Base-by-base conservation (phyloP, 306 rosid species). In the Trifolium dubium region DNA sequence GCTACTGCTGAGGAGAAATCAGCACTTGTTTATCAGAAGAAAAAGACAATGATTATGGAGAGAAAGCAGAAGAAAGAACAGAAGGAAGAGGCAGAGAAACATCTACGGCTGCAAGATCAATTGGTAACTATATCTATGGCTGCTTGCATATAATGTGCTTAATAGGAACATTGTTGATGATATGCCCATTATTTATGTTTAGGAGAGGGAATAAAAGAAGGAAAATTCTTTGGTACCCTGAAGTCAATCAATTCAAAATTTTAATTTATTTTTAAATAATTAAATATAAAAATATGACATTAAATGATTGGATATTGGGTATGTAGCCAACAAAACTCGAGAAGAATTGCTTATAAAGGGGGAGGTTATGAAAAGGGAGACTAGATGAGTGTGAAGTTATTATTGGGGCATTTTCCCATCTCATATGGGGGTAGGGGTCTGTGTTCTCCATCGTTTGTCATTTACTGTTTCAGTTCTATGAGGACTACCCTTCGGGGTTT, bases 21-120 rank as follows among this genome's bases (percentile, higher is more conserved):
- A n/a, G 98, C 97, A 0, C 92, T 90, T 77, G 84, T 83, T 60
- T 95, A 90, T 82, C 96, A 90, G 88, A 90, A 89, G 80, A 95
- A 92, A 59, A 90, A 88, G 85, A 89, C 99, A 2, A 84, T 92
- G 60, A 93, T 90, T 58, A 74, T 84, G 84, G 99, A 95, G 82
- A 92, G 99, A 72, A 95, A 92, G 86, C 97, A 92, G 83, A 95
- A 95, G 88, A 95, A 95, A 81, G 98, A 88, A 67, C 99, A 95
- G 56, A 95, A 95, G 83, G 99, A 95, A 85, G 98, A 95, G 71
- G 87, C 98, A 1, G 98, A 92, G 83, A 92, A 90, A 68, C 95
- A 92, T 83, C 86, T 92, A 14, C 90, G 93, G 70, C 73, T 92
- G 79, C 98, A 80, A 60, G 81, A 81, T 17, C 77, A 95, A 81